Evolutionary conservation across 1,284 basidiomycete species (phyloP), one percentile per base, ranked within the genome.

Genomic region (Marasmius fiardii): DNA sequence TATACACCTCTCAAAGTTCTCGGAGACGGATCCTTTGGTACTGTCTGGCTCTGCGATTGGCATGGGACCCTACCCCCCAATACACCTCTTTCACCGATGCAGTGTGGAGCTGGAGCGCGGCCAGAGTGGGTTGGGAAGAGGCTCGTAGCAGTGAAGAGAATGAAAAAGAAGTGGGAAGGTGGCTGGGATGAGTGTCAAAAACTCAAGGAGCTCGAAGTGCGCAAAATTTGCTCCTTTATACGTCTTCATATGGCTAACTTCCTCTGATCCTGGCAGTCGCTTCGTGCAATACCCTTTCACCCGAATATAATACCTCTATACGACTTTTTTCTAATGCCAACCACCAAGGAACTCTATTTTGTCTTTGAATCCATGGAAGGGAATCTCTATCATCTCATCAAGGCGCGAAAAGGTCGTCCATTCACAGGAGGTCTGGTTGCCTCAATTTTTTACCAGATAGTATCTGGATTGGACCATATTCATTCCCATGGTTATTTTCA

Each of bases 281-380:
- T 99, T 55, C 91, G 93, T 54, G 85, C 86, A 59, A 98, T 99
- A 67, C 89, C 95, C 31, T 89, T 90, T 68, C 97, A 99, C 74
- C 92, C 92, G 41, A 95, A 97, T 72, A 94, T 98, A 75, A 98
- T 99, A 69, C 95, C 97, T 52, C 82, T 99, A 60, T 99, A 99
- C 79, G 97, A 99, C 73, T 96, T 95, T 66, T 99, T 98, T 76
- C 90, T 98, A 64, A 86, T 95, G 48, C 95, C 95, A 1, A 82
- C 86, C 60, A 86, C 93, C 54, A 93, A 92, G 71, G 95, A 99
- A 74, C 91, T 99, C 63, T 98, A 98, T 74, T 98, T 99, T 69
- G 97, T 99, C 52, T 99, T 99, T 72, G 97, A 99, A 75, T 95
- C 95, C 69, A 99, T 99, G 97, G 97, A 99, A 74, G 97, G 97